These are phyloP conservation scores for Carex sylvatica DNA, from an alignment of 202 grass and related monocot genomes.

Conservation along the genomic window DNA sequence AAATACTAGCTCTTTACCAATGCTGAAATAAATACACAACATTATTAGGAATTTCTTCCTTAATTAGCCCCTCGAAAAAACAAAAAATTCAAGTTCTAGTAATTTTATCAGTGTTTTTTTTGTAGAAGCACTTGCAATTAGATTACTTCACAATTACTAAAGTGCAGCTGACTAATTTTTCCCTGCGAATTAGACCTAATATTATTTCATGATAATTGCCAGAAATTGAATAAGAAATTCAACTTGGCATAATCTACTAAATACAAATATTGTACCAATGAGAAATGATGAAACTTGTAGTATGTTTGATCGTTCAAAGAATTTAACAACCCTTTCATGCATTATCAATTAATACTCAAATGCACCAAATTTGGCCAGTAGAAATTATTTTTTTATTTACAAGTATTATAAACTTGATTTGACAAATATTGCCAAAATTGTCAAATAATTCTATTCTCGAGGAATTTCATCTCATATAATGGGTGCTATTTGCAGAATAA, in stretches of 20 bases:
- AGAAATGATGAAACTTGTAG: not conserved
- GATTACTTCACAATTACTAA: not conserved
- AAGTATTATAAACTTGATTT: not conserved
- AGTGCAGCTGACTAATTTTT: too few relatives aligned
- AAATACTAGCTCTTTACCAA: conserved; percentile 64
- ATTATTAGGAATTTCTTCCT: not conserved
- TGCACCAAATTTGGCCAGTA: not conserved
- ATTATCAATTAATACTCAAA: not conserved
- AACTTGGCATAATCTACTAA: not conserved
- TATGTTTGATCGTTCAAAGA: not conserved
- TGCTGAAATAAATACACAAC: conserved; percentile 40
- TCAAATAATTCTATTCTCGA: not conserved
- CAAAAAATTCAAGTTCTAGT: not conserved
- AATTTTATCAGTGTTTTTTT: conserved; percentile 7
- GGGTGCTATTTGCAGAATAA: not conserved
- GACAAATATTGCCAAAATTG: not conserved
- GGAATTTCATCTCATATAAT: not conserved
- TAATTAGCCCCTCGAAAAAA: not conserved
- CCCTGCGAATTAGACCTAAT: not conserved
- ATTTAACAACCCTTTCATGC: not conserved
- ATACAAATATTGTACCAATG: not conserved
- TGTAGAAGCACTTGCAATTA: not conserved
- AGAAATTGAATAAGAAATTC: not conserved
- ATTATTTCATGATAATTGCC: not conserved
- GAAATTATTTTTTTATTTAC: not conserved